phyloP scores from a whole-genome alignment of 257 asterid species.

The Penstemon barbatus region DNA sequence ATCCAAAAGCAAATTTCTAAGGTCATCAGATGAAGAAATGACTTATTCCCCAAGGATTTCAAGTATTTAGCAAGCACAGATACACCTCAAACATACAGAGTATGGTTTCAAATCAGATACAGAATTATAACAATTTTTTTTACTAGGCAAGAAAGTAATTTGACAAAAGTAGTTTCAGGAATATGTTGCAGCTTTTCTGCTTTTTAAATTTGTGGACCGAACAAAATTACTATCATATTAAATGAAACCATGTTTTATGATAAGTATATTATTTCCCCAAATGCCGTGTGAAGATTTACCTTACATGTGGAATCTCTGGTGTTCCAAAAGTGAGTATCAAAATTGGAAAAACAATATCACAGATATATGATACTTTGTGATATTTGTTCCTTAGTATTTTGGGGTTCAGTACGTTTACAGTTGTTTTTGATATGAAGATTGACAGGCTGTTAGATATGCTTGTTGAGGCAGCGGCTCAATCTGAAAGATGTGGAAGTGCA shows the following conservation, averaged over 20 bases:
- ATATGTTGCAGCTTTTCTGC: not conserved
- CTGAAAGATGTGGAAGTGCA: conserved; percentile 62
- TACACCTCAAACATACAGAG: too few relatives aligned
- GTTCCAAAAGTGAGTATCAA: not conserved
- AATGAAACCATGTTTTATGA: not conserved
- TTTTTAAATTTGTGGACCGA: not conserved
- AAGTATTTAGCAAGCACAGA: not conserved
- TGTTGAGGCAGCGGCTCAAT: conserved; percentile 77
- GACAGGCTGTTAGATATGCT: conserved; percentile 78
- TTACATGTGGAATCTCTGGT: not conserved
- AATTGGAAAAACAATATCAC: conserved; percentile 24
- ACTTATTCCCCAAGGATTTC: not conserved
- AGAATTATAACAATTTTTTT: not conserved
- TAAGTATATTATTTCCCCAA: not conserved
- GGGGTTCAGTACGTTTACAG: conserved; percentile 26
- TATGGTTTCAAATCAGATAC: not conserved
- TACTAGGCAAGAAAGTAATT: not conserved
- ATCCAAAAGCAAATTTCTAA: not conserved
- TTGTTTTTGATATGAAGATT: conserved; percentile 50
- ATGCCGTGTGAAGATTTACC: conserved; percentile 1
- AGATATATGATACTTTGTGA: conserved; percentile 1
- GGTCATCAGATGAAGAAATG: not conserved
- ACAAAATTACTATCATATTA: not conserved
- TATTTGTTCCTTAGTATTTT: not conserved
- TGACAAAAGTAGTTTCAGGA: not conserved